These are phyloP conservation scores for Elsinoe perseae DNA, from an alignment of 2,329 filamentous ascomycete genomes.

Conservation along the genomic window DNA sequence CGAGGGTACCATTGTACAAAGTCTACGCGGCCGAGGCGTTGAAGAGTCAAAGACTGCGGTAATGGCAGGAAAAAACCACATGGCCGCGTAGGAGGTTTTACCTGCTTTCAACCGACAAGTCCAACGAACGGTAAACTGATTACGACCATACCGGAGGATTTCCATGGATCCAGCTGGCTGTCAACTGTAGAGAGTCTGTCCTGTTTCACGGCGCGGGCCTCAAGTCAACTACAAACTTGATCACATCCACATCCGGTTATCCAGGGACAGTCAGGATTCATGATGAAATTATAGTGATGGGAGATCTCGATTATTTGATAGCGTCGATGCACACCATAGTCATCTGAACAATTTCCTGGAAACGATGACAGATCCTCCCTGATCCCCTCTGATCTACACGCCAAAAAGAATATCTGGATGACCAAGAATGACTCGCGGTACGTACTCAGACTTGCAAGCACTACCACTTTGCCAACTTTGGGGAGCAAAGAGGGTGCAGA, in stretches of 20 bases:
- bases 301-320: slow-evolving; percentile 8
- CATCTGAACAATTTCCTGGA: background rate
- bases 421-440: background rate
- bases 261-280: background rate
- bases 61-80: background rate
- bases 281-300: background rate
- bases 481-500: background rate
- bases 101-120: slow-evolving; percentile 3
- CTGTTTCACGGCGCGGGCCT: slow-evolving; percentile 5
- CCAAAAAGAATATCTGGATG: background rate
- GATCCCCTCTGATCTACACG: slow-evolving; percentile 5
- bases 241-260: background rate
- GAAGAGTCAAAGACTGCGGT: background rate
- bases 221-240: background rate
- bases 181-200: background rate
- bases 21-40: slow-evolving; percentile 1
- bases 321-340: background rate
- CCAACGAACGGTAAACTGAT: slow-evolving; percentile 6
- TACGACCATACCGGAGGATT: background rate
- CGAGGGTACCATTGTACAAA: background rate
- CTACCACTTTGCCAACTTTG: slow-evolving; percentile 2
- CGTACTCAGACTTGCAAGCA: background rate
- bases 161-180: background rate
- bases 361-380: background rate
- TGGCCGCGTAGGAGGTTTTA: slow-evolving; percentile 7